Evolutionary conservation across 2,329 filamentous ascomycete species (phyloP).

Genomic region (Xylariales sp.): DNA sequence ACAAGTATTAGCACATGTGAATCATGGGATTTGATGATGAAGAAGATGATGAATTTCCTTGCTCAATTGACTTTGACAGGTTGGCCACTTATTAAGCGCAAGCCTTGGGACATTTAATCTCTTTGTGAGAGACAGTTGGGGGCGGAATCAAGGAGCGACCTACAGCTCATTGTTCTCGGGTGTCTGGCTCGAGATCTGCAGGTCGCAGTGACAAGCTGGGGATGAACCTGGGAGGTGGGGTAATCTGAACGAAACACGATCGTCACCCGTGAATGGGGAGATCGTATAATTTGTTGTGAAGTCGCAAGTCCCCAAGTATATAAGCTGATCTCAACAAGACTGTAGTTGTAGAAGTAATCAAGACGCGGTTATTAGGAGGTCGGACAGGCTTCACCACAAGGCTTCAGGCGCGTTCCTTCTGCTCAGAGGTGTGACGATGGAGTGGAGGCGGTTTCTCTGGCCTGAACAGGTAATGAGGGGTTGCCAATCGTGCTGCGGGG

Average conservation of each 20-base stretch:
- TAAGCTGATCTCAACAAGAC: no score
- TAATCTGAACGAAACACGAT: no score
- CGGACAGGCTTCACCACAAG: slow-evolving; percentile 6
- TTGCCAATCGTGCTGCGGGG: no score
- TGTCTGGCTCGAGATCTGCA: slow-evolving; percentile 3
- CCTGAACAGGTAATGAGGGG: slow-evolving; percentile 9
- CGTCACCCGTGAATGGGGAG: neutral
- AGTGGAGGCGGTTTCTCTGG: slow-evolving; percentile 8
- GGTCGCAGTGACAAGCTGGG: slow-evolving; percentile 7
- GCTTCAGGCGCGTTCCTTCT: slow-evolving; percentile 1
- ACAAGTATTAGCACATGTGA: slow-evolving; percentile 9
- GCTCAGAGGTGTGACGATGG: neutral
- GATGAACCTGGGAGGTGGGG: neutral
- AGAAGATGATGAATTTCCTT: no score
- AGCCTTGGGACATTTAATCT: no score
- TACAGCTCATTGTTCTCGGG: slow-evolving; percentile 8
- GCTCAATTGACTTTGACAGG: no score
- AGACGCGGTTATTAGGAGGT: neutral
- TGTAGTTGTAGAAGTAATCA: no score
- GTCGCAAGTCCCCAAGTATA: no score
- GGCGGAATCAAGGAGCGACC: neutral
- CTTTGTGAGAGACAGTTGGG: neutral
- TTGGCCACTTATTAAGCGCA: no score
- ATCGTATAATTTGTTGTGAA: no score
- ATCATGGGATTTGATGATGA: no score